Percentiles rank a stretch among this genome's conserved stretches.
These are phyloP conservation scores for Kwoniella mangroviensis DNA, from an alignment of 768 basidiomycete species.

Conservation along the genomic window DNA sequence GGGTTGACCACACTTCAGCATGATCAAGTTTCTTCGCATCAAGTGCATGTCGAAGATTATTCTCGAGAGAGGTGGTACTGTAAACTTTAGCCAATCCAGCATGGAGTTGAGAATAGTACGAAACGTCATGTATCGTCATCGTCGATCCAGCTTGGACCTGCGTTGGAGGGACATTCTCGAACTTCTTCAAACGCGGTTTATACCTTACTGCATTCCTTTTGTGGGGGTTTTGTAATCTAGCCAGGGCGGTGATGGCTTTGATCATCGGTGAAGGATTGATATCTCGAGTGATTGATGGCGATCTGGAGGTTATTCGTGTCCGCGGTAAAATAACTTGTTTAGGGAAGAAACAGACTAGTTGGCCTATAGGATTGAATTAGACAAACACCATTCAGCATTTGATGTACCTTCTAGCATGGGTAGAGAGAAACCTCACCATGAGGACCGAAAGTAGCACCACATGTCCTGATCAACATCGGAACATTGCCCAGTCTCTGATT, in stretches of 20 bases:
- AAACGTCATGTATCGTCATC: slow-evolving; percentile 41
- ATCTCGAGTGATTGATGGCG: slow-evolving; percentile 41
- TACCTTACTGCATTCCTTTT: slow-evolving; percentile 23
- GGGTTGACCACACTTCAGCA: slow-evolving; percentile 44
- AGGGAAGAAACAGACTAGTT: slow-evolving; percentile 82
- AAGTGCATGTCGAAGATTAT: slow-evolving; percentile 35
- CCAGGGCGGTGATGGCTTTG: slow-evolving; percentile 52
- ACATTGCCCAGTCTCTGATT: slow-evolving; percentile 59
- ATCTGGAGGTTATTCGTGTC: slow-evolving; percentile 40
- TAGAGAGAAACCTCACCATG: slow-evolving; percentile 66
- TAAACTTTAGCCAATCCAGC: slow-evolving; percentile 38
- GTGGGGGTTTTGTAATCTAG: slow-evolving; percentile 41
- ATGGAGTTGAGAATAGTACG: slow-evolving; percentile 25
- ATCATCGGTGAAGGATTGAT: slow-evolving; percentile 34
- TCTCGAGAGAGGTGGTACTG: slow-evolving; percentile 25
- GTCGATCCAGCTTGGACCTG: slow-evolving; percentile 48
- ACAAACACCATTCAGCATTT: neutral
- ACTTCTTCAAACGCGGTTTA: slow-evolving; percentile 22
- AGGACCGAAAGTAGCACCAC: slow-evolving; percentile 85
- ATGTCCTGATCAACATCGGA: slow-evolving; percentile 75
- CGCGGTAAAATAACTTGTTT: slow-evolving; percentile 48
- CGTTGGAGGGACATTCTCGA: slow-evolving; percentile 25
- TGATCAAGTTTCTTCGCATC: slow-evolving; percentile 45
- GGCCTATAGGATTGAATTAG: slow-evolving; percentile 62
- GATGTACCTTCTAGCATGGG: neutral